These are phyloP conservation scores for Sonneratia caseolaris DNA, from an alignment of 345 rosid genomes.

Conservation along the genomic window DNA sequence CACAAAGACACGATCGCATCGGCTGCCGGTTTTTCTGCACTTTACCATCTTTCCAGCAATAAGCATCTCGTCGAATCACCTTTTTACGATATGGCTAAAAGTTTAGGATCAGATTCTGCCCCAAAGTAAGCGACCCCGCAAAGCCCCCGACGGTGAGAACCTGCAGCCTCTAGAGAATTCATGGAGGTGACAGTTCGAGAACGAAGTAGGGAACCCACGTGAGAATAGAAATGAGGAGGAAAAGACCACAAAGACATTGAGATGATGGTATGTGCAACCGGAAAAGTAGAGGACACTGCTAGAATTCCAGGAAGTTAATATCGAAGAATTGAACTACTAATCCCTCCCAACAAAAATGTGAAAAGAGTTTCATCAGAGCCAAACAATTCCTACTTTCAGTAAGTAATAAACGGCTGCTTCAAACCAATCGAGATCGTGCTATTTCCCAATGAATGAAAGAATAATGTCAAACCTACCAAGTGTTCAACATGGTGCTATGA, in stretches of 20 bases:
- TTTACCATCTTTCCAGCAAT: not conserved
- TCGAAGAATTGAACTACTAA: too few species aligned
- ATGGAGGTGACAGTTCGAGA: not conserved
- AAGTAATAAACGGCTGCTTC: not conserved
- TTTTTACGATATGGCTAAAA: not conserved
- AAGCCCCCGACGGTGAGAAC: not conserved
- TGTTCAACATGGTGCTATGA: not conserved
- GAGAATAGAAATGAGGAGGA: not conserved
- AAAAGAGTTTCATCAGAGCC: not conserved
- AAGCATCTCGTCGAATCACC: not conserved
- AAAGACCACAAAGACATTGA: too few species aligned
- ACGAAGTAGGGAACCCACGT: not conserved
- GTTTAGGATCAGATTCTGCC: not conserved
- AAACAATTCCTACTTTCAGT: not conserved
- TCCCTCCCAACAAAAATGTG: too few species aligned
- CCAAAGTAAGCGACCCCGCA: not conserved
- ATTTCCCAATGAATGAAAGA: not conserved
- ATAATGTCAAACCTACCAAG: not conserved
- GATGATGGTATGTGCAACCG: too few species aligned
- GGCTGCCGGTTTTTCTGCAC: not conserved
- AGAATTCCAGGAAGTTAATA: too few species aligned
- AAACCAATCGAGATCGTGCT: not conserved
- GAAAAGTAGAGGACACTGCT: too few species aligned
- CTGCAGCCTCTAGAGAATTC: not conserved
- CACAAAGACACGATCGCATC: too few species aligned